Conservation (phyloP, 805 yeast species). For the Ogataea kodamae region DNA sequence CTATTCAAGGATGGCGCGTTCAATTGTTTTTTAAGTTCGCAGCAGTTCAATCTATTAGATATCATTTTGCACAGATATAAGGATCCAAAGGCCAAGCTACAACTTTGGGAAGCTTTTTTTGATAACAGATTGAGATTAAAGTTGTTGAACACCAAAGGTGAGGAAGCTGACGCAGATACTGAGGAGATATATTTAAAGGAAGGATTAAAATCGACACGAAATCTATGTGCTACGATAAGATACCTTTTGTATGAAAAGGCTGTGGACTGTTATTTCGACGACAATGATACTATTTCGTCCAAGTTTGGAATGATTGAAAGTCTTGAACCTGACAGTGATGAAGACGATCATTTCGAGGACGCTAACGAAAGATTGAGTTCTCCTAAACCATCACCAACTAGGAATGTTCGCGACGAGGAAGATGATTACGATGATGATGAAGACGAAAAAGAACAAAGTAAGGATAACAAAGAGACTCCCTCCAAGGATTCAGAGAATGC, state of each 20-base stretch:
- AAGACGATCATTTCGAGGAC: conserved; percentile 27
- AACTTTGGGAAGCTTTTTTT: conserved; percentile 46
- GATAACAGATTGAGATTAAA: conserved; percentile 35
- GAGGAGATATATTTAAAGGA: conserved; percentile 42
- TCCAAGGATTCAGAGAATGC: conserved; percentile 4
- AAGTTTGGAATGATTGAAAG: conserved; percentile 19
- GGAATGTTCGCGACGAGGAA: conserved; percentile 26
- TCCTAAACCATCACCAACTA: conserved; percentile 2
- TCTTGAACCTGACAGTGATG: conserved; percentile 29
- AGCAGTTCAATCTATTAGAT: conserved; percentile 50
- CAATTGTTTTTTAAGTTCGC: conserved; percentile 50
- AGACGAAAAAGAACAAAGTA: conserved; percentile 19
- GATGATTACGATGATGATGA: conserved; percentile 34
- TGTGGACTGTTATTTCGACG: conserved; percentile 37
- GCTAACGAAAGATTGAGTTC: conserved; percentile 11
- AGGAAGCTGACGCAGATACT: background rate
- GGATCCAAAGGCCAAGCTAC: conserved; percentile 8
- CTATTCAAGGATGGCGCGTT: conserved; percentile 39
- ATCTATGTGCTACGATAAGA: conserved; percentile 61
- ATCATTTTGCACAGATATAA: conserved; percentile 38
- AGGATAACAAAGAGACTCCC: conserved; percentile 1
- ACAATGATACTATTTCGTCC: conserved; percentile 4
- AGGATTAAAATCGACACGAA: conserved; percentile 46
- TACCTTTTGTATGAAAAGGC: conserved; percentile 74
- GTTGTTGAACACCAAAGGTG: conserved; percentile 24